phyloP scores from a whole-genome alignment of 2,329 filamentous ascomycete genomes.

The Hypoxylon sp. region DNA sequence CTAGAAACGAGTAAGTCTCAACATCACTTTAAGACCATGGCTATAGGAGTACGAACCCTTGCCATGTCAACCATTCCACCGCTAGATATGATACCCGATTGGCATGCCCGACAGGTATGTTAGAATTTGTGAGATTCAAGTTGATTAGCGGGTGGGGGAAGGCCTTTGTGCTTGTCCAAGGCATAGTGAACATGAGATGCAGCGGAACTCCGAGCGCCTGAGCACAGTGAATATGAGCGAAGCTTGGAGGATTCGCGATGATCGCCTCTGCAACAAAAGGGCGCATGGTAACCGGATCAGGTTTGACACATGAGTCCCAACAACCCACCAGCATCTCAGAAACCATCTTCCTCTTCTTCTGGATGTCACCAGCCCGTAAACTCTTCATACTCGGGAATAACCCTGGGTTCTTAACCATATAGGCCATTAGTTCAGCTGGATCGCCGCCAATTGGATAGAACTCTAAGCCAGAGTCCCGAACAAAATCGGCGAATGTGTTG shows the following conservation, averaged over 20 bases:
- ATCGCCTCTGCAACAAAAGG: conserved; percentile 69
- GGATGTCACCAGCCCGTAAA: conserved; percentile 57
- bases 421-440: conserved; percentile 62
- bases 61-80: conserved; percentile 82
- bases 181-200: conserved; percentile 74
- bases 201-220: conserved; percentile 64
- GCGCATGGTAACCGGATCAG: conserved; percentile 44
- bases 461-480: conserved; percentile 67
- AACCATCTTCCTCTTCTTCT: conserved; percentile 56
- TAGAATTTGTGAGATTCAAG: conserved; percentile 13
- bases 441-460: conserved; percentile 71
- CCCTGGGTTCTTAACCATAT: conserved; percentile 62
- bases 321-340: conserved; percentile 57
- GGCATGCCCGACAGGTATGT: conserved; percentile 65
- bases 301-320: conserved; percentile 58
- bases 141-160: conserved; percentile 77
- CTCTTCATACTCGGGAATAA: conserved; percentile 57
- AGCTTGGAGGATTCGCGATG: conserved; percentile 68
- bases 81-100: conserved; percentile 79
- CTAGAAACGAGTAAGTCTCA: conserved; percentile 36
- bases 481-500: conserved; percentile 70
- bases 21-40: background rate
- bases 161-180: conserved; percentile 77
- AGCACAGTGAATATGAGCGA: conserved; percentile 68
- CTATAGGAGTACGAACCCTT: conserved; percentile 63